Evolutionary conservation across 345 rosid species (phyloP).

Genomic region (Melastoma malabathricum): DNA sequence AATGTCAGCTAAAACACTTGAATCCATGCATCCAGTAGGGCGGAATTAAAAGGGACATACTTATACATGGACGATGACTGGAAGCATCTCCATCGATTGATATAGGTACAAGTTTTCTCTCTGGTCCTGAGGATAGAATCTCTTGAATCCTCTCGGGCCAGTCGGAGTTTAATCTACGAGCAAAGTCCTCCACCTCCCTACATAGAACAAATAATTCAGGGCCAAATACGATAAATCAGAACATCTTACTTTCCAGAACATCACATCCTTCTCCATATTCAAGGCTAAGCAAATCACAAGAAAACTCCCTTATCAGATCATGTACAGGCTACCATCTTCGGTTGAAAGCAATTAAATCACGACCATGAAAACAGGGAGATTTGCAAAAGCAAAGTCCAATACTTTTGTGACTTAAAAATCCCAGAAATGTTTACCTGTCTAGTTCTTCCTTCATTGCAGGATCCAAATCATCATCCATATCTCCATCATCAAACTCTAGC

Average conservation of each 20-base stretch:
- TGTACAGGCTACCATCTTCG: too few species aligned
- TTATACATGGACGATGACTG: constrained; percentile 30
- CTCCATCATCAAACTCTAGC: constrained; percentile 45
- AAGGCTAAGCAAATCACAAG: too few species aligned
- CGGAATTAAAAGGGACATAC: constrained; percentile 18
- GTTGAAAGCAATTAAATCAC: too few species aligned
- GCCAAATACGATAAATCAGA: too few species aligned
- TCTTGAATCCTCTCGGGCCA: constrained; percentile 72
- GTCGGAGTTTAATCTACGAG: constrained; percentile 69
- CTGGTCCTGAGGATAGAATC: constrained; percentile 43
- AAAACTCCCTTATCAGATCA: too few species aligned
- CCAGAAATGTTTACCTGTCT: too few species aligned
- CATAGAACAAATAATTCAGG: background rate
- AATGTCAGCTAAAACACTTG: too few species aligned
- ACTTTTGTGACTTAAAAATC: too few species aligned
- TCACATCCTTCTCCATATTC: too few species aligned
- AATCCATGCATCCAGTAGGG: too few species aligned
- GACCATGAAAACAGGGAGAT: background rate
- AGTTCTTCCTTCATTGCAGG: constrained; percentile 70
- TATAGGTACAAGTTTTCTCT: constrained; percentile 29
- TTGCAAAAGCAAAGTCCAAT: too few species aligned
- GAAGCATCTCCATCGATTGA: constrained; percentile 50
- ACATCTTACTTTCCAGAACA: too few species aligned
- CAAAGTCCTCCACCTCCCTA: constrained; percentile 93
- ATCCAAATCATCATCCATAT: constrained; percentile 69